Conservation (phyloP, 345 rosid genomes). For the Sisymbrium altissimum region DNA sequence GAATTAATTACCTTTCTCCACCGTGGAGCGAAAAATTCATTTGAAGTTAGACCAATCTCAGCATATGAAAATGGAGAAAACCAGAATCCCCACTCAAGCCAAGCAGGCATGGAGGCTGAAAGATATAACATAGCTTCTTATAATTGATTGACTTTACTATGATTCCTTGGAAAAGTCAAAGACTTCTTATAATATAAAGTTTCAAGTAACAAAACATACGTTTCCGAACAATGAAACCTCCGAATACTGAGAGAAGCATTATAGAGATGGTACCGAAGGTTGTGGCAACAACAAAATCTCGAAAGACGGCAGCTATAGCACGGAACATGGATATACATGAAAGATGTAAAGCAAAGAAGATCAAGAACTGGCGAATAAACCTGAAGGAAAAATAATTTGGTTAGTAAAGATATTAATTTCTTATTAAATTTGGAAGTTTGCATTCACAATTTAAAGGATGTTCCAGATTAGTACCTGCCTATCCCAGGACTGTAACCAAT, state of each 20-base stretch:
- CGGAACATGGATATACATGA: conserved; percentile 52
- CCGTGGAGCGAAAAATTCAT: conserved; percentile 60
- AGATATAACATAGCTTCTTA: not conserved
- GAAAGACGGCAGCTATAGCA: conserved; percentile 44
- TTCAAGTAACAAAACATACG: conserved; percentile 24
- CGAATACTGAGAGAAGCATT: conserved; percentile 43
- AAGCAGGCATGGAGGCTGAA: conserved; percentile 44
- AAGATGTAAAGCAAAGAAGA: conserved; percentile 49
- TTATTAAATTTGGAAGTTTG: not conserved
- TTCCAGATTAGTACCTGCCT: conserved; percentile 29
- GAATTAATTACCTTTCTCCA: conserved; percentile 43
- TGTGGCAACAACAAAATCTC: conserved; percentile 45
- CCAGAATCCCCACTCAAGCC: conserved; percentile 75
- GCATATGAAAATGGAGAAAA: conserved; percentile 59
- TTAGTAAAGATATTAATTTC: not conserved
- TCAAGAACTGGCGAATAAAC: conserved; percentile 54
- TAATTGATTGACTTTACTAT: conserved; percentile 8
- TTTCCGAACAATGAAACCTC: conserved; percentile 54
- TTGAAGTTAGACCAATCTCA: conserved; percentile 53
- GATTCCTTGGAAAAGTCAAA: conserved; percentile 37
- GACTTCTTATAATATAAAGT: not conserved
- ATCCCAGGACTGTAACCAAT: conserved; percentile 49
- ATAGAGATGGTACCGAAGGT: conserved; percentile 40
- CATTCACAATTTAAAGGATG: not conserved
- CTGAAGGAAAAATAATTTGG: conserved; percentile 26